Evolutionary conservation across 2,329 filamentous ascomycete genomes (phyloP), one percentile per base, ranked within the genome.

Genomic region (Paracorniculantispora psalliotae): DNA sequence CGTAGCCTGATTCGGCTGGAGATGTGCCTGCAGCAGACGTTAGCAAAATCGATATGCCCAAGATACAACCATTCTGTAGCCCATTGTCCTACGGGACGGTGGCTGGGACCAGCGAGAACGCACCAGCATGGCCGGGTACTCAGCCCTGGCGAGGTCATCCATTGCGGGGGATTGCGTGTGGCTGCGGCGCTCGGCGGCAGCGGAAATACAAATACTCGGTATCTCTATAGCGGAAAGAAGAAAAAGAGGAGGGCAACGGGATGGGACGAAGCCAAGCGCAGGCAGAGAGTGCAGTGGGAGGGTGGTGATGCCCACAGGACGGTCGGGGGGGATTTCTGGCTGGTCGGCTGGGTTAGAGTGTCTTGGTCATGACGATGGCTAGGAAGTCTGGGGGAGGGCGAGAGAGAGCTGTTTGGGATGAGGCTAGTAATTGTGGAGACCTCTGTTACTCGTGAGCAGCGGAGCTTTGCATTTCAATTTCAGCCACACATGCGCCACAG

Each of bases 121-220:
- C 81, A 97, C 93, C 87, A 96, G 87, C 84, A 97, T 88, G 67
- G 87, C 88, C 74, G 93, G 92, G 81, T 97, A 97, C 76, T 97
- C 93, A 75, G 89, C 82, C 76, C 92, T 86, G 72, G 90, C 87
- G 70, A 93, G 83, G 69, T 88, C 87, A 61, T 90, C 88, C 86
- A 91, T 91, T 69, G 69, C 74, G 67, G 87, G 61, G 56, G 48
- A 23, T 44, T 43, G 30, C 9, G 39, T 23, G n/a, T 33, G 41
- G 46, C 47, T 26, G 48, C 47, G 39, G 47, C 37, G 35, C 46
- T 51, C 55, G 49, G 57, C 30, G 35, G 35, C 43, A 43, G 23
- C 50, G 39, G 57, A 30, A 55, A 56, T 55, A 49, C 23, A 13
- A 51, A 59, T 54, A 46, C 55, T 50, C 35, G 37, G 17, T 49